Conservation (phyloP, 495 filamentous ascomycete genomes). For the Lophiotrema nucula region DNA sequence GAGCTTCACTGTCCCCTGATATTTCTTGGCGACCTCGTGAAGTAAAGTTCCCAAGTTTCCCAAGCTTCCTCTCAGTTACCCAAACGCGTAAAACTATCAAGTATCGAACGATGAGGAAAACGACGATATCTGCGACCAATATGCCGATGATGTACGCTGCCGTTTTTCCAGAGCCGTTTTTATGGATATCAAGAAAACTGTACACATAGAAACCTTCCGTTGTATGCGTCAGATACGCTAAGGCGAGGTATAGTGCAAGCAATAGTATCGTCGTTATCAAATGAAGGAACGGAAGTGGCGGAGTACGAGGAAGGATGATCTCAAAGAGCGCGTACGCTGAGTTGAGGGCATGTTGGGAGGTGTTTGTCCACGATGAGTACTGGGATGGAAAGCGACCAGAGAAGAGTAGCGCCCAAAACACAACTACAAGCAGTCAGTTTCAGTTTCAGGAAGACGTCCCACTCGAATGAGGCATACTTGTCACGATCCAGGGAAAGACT, state of each 20-base stretch:
- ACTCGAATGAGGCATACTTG: too few relatives aligned
- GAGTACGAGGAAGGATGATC: slow-evolving; percentile 62
- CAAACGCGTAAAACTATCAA: slow-evolving; percentile 54
- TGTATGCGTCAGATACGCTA: slow-evolving; percentile 71
- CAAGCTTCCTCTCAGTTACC: slow-evolving; percentile 53
- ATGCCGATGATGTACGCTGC: slow-evolving; percentile 64
- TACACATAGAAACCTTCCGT: slow-evolving; percentile 75
- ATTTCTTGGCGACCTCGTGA: neutral
- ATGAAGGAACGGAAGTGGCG: slow-evolving; percentile 56
- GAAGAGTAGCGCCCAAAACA: slow-evolving; percentile 63
- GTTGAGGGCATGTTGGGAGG: slow-evolving; percentile 75
- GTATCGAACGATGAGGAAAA: slow-evolving; percentile 58
- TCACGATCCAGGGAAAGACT: slow-evolving; percentile 66
- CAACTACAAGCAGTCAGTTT: slow-evolving; percentile 40
- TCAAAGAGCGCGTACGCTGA: slow-evolving; percentile 69
- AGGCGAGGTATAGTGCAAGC: slow-evolving; percentile 65
- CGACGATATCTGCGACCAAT: slow-evolving; percentile 57
- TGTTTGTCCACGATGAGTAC: slow-evolving; percentile 66
- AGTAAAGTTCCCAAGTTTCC: slow-evolving; percentile 45
- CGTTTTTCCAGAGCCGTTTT: slow-evolving; percentile 44
- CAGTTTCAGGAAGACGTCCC: neutral
- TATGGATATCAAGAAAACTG: slow-evolving; percentile 63
- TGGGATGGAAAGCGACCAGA: slow-evolving; percentile 46
- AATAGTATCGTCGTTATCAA: slow-evolving; percentile 58
- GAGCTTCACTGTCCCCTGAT: slow-evolving; percentile 8